Percentiles rank a stretch among this genome's conserved stretches.
Evolutionary conservation across 495 filamentous ascomycete genomes (phyloP).

Genomic region (Daldinia decipiens): DNA sequence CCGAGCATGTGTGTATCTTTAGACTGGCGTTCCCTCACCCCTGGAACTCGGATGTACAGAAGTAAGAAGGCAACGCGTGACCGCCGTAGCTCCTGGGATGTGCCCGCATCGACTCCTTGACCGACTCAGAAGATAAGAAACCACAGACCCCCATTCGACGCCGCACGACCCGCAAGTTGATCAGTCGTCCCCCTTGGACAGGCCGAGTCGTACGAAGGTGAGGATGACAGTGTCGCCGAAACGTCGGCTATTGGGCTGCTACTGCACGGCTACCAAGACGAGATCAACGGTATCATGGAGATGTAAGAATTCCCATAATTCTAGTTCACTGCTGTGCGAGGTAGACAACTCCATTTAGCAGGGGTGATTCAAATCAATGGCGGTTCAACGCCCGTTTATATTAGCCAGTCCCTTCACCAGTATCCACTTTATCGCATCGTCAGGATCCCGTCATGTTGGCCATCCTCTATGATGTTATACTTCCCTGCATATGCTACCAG

Average conservation of each 20-base stretch:
- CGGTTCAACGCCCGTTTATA: constrained; percentile 37
- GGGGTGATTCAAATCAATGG: constrained; percentile 24
- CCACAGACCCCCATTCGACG: constrained; percentile 33
- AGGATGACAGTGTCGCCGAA: constrained; percentile 28
- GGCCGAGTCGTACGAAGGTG: constrained; percentile 27
- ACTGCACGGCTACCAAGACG: constrained; percentile 13
- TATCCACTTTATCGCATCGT: constrained; percentile 41
- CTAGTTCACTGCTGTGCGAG: constrained; percentile 39
- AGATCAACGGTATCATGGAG: constrained; percentile 36
- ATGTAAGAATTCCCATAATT: constrained; percentile 37
- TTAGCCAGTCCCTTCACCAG: constrained; percentile 28
- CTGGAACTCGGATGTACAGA: constrained; percentile 25
- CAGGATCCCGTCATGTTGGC: constrained; percentile 29
- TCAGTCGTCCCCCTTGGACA: constrained; percentile 25
- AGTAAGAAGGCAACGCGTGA: constrained; percentile 14
- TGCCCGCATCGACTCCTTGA: constrained; percentile 30
- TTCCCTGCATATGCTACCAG: constrained; percentile 24
- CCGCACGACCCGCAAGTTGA: constrained; percentile 28
- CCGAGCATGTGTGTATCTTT: constrained; percentile 16
- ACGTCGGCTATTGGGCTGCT: constrained; percentile 32
- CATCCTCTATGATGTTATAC: constrained; percentile 30
- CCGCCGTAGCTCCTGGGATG: constrained; percentile 16
- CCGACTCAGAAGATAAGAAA: constrained; percentile 41
- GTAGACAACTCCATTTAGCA: constrained; percentile 30
- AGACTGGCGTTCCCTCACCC: constrained; percentile 7